Evolutionary conservation across 140 eudicot genomes (phyloP).

Genomic region (Bidens hawaiensis): DNA sequence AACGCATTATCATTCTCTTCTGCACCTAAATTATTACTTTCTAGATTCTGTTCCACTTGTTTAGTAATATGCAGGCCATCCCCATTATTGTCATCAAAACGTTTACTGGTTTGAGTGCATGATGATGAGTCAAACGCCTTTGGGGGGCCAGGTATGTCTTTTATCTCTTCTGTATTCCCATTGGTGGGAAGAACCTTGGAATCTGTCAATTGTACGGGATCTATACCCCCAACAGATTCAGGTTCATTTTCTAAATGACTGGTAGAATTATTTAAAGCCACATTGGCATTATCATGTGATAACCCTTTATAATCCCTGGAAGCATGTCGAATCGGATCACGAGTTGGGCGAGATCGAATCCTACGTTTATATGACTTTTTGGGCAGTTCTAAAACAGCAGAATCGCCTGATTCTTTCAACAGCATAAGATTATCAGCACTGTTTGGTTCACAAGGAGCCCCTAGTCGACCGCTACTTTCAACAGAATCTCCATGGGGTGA

Average conservation of each 20-base stretch:
- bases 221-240: slow-evolving; percentile 26
- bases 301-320: slow-evolving; percentile 45
- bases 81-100: slow-evolving; percentile 46
- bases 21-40: slow-evolving; percentile 24
- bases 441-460: slow-evolving; percentile 68
- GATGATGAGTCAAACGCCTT: slow-evolving; percentile 68
- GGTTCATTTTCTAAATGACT: slow-evolving; percentile 41
- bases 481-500: slow-evolving; percentile 93
- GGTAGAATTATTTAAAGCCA: slow-evolving; percentile 29
- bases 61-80: slow-evolving; percentile 42
- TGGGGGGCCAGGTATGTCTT: slow-evolving; percentile 27
- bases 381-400: slow-evolving; percentile 63
- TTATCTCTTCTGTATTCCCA: slow-evolving; percentile 38
- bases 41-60: slow-evolving; percentile 31
- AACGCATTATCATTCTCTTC: slow-evolving; percentile 31
- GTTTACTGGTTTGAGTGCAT: slow-evolving; percentile 41
- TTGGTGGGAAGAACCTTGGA: slow-evolving; percentile 36
- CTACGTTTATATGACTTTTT: slow-evolving; percentile 81
- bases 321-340: slow-evolving; percentile 56
- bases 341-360: slow-evolving; percentile 68
- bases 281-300: slow-evolving; percentile 19
- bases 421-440: slow-evolving; percentile 88
- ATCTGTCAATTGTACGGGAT: slow-evolving; percentile 33
- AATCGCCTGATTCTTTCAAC: slow-evolving; percentile 63
- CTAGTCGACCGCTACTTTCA: slow-evolving; percentile 85